A percentile compares a stretch with the other conserved stretches of the same genome.
These are phyloP conservation scores for Fusarium sp. DNA, from an alignment of 2,329 filamentous ascomycete genomes.

Conservation along the genomic window DNA sequence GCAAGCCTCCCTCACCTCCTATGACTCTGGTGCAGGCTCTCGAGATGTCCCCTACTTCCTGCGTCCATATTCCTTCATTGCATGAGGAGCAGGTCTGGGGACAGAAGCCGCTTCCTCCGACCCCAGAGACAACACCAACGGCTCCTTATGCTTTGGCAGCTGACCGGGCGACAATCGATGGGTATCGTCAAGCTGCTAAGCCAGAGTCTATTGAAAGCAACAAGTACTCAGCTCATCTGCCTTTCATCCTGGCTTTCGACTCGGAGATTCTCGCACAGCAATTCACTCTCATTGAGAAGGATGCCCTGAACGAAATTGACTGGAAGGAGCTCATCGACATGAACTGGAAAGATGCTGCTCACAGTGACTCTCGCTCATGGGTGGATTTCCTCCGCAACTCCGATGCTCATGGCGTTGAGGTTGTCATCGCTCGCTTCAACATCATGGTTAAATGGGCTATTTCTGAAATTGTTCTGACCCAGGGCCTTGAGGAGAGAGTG, in stretches of 20 bases:
- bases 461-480: conserved; percentile 82
- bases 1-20: conserved; percentile 48
- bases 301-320: conserved; percentile 86
- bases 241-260: conserved; percentile 85
- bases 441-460: conserved; percentile 89
- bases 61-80: conserved; percentile 42
- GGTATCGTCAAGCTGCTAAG: conserved; percentile 53
- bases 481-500: conserved; percentile 77
- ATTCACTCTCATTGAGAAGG: conserved; percentile 87
- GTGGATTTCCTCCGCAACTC: conserved; percentile 81
- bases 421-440: conserved; percentile 88
- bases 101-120: conserved; percentile 51
- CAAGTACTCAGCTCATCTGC: conserved; percentile 72
- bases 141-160: conserved; percentile 52
- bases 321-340: conserved; percentile 90
- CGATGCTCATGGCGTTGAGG: conserved; percentile 80
- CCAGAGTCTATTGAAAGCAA: conserved; percentile 48
- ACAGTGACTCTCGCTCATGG: conserved; percentile 78
- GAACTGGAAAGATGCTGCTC: conserved; percentile 79
- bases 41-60: conserved; percentile 46
- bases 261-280: conserved; percentile 84
- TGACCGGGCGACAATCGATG: conserved; percentile 52
- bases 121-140: conserved; percentile 63
- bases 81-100: conserved; percentile 45
- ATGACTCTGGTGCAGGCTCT: conserved; percentile 47